Percentiles rank a stretch among this genome's conserved stretches.
Conservation (phyloP, 1,139 yeast genomes). For the Saccharomyces hybrid region DNA sequence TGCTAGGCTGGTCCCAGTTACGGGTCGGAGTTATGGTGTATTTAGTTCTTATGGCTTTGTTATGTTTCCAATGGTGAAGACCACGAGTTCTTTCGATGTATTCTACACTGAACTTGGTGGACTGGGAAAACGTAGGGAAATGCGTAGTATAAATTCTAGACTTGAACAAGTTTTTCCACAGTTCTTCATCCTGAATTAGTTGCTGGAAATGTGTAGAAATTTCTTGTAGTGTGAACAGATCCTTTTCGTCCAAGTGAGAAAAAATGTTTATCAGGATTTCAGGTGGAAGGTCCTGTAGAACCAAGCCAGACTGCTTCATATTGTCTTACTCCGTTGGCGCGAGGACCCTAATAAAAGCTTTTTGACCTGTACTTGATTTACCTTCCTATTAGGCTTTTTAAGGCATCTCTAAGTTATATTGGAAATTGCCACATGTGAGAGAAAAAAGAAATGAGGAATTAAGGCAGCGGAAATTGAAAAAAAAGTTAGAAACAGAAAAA, state of each 20-base stretch:
- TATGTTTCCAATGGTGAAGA: slow-evolving; percentile 48
- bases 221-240: slow-evolving; percentile 42
- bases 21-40: slow-evolving; percentile 26
- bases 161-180: slow-evolving; percentile 55
- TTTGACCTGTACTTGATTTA: background rate
- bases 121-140: slow-evolving; percentile 53
- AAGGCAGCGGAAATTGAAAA: background rate
- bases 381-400: background rate
- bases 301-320: background rate
- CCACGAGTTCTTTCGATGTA: slow-evolving; percentile 42
- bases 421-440: background rate
- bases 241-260: slow-evolving; percentile 49
- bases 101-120: slow-evolving; percentile 50
- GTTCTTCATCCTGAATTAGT: slow-evolving; percentile 47
- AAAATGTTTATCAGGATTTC: slow-evolving; percentile 53
- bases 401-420: background rate
- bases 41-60: slow-evolving; percentile 33
- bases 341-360: background rate
- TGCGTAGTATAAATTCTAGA: slow-evolving; percentile 38
- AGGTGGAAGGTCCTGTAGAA: slow-evolving; percentile 40
- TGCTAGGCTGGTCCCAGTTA: slow-evolving; percentile 25
- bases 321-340: background rate
- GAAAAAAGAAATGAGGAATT: background rate
- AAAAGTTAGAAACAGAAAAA: background rate
- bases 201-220: slow-evolving; percentile 50